These are phyloP conservation scores for Malassezia obtusa DNA, from an alignment of 1,284 basidiomycete species.

Conservation along the genomic window DNA sequence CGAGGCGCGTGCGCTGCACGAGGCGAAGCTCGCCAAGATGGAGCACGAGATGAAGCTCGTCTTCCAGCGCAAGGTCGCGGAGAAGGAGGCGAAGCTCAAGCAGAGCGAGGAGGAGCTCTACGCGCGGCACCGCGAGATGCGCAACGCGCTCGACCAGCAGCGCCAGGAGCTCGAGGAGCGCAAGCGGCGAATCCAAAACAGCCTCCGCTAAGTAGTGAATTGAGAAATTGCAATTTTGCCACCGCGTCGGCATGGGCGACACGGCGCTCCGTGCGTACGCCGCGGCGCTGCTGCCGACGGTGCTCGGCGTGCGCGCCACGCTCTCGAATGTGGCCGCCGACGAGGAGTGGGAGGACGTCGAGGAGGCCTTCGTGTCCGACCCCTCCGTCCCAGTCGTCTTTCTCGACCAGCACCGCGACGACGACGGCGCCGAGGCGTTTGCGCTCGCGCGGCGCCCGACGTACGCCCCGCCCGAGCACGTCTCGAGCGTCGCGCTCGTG, in stretches of 20 bases:
- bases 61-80: conserved; percentile 48
- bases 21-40: conserved; percentile 47
- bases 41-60: conserved; percentile 48
- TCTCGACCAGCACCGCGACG: conserved; percentile 2
- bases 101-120: conserved; percentile 48
- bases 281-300: conserved; percentile 22
- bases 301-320: conserved; percentile 10
- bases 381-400: conserved; percentile 10
- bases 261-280: conserved; percentile 22
- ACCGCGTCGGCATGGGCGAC: conserved; percentile 1
- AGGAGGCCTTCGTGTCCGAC: conserved; percentile 2
- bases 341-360: not conserved
- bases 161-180: conserved; percentile 89
- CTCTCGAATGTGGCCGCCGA: not conserved
- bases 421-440: not conserved
- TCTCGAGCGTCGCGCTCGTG: conserved; percentile 9
- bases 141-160: conserved; percentile 73
- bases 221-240: not conserved
- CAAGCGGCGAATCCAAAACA: conserved; percentile 65
- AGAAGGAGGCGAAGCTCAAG: conserved; percentile 48
- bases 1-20: conserved; percentile 46
- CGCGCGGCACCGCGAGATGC: conserved; percentile 46
- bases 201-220: conserved; percentile 32
- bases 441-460: conserved; percentile 1
- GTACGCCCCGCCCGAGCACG: not conserved